A percentile compares a stretch with the other conserved stretches of the same genome.
Conservation (phyloP, 345 rosid species). For the Balakata baccata region DNA sequence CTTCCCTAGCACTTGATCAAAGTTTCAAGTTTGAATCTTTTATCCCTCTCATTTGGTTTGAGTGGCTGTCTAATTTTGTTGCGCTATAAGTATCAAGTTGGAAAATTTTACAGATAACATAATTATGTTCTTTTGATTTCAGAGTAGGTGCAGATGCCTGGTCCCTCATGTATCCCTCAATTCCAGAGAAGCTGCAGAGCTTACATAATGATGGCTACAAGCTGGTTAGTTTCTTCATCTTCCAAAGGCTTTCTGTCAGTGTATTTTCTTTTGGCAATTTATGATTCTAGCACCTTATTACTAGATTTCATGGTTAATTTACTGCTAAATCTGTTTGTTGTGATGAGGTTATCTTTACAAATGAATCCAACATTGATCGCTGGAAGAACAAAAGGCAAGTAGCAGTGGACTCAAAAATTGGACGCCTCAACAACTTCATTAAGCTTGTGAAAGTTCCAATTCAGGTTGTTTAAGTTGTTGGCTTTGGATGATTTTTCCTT, state of each 20-base stretch:
- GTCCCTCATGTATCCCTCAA: conserved; percentile 88
- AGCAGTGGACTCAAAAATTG: conserved; percentile 87
- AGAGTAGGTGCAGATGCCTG: conserved; percentile 90
- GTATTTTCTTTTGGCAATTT: conserved; percentile 3
- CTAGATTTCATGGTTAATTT: not conserved
- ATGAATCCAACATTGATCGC: conserved; percentile 95
- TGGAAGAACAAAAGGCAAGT: conserved; percentile 93
- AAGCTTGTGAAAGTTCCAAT: conserved; percentile 70
- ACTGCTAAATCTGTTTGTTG: not conserved
- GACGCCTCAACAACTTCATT: conserved; percentile 79
- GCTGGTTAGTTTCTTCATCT: conserved; percentile 50
- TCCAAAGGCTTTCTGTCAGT: conserved; percentile 3
- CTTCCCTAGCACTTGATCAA: not conserved
- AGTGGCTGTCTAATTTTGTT: not conserved
- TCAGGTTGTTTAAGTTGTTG: conserved; percentile 50
- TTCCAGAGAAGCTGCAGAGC: conserved; percentile 71
- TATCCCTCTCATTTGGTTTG: not conserved
- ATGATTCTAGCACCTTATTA: not conserved
- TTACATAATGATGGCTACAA: conserved; percentile 82
- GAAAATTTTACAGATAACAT: conserved; percentile 1
- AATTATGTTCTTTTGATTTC: conserved; percentile 24
- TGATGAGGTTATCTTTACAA: conserved; percentile 82
- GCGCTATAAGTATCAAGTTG: not conserved
- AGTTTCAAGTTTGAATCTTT: not conserved
- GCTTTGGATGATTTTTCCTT: not conserved